Evolutionary conservation across 208 protist genomes (phyloP), one percentile per base, ranked within the genome.

Genomic region (Leishmania braziliensis): DNA sequence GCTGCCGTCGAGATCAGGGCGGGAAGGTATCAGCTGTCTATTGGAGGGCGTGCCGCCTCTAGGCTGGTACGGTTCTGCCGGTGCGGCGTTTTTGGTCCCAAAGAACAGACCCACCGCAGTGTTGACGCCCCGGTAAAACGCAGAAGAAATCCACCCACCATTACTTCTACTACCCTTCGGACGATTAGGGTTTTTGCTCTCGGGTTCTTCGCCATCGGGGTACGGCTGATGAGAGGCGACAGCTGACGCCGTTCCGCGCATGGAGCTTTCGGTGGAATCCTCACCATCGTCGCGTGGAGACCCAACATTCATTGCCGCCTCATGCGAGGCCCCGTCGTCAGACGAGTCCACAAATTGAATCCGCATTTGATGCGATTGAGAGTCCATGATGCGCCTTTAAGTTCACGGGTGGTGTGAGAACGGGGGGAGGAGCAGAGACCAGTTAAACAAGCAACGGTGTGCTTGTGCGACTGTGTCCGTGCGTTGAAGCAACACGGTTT

Each of bases 331-430:
- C 53, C 89, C 92, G 18, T 95, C 91, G 77, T 95, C 91, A 60
- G 91, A 94, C 26, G 90, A 94, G 69, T 97, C 94, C 10, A 88
- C 62, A 77, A 97, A 97, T 62, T 74, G 62, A 2, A 97, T 73
- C 43, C 89, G 84, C 72, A 92, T 84, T 68, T 77, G 79, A 26
- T 48, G 39, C 9, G 68, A 50, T 14, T 78, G 79, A 29, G 63
- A 39, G 48, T 82, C n/a, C 77, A 85, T 81, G 48, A 26, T 46
- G 16, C 66, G 14, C 62, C n/a, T 26, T n/a, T 14, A 33, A 10
- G 39, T 53, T 36, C 36, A 20, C 48, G 20, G 23, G 20, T 78
- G 20, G 56, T 60, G 56, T 75, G 79, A 65, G 33, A 39, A 39
- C 9, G 62, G 48, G 75, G 53, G 56, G 4, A 51, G 10, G 46